These are phyloP conservation scores for Phlegmacium glaucopus DNA, from an alignment of 768 basidiomycete species.

Conservation along the genomic window DNA sequence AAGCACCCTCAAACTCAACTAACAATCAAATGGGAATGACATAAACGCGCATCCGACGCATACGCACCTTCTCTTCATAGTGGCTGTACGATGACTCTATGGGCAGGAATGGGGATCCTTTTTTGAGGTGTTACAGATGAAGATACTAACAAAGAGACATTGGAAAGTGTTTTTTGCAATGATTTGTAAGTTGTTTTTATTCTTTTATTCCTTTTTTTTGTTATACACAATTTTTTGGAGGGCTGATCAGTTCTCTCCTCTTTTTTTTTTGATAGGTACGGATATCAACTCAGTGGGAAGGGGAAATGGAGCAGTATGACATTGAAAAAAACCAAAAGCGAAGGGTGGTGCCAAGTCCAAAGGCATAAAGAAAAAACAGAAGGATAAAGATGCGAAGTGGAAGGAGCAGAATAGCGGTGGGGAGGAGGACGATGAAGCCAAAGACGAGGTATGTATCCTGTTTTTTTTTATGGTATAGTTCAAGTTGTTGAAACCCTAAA, in stretches of 20 bases:
- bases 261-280: slow-evolving; percentile 47
- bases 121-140: slow-evolving; percentile 91
- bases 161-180: slow-evolving; percentile 86
- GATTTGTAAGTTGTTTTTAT: slow-evolving; percentile 55
- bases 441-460: slow-evolving; percentile 7
- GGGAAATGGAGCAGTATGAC: slow-evolving; percentile 78
- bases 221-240: too few relatives aligned
- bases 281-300: slow-evolving; percentile 69
- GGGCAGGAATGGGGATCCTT: slow-evolving; percentile 69
- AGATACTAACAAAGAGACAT: slow-evolving; percentile 76
- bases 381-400: slow-evolving; percentile 13
- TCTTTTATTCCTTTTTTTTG: too few relatives aligned
- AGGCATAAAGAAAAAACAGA: slow-evolving; percentile 41
- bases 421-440: slow-evolving; percentile 14
- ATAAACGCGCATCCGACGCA: slow-evolving; percentile 67
- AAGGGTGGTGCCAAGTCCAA: slow-evolving; percentile 17
- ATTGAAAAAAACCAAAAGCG: slow-evolving; percentile 66
- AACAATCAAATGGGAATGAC: slow-evolving; percentile 78
- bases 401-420: slow-evolving; percentile 16
- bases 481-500: not conserved
- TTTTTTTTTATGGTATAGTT: not conserved
- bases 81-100: slow-evolving; percentile 86
- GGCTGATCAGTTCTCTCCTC: too few relatives aligned
- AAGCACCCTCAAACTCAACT: slow-evolving; percentile 34
- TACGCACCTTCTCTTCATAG: slow-evolving; percentile 70